Base-by-base conservation (phyloP, 495 filamentous ascomycete genomes). In the Niebla homalea region DNA sequence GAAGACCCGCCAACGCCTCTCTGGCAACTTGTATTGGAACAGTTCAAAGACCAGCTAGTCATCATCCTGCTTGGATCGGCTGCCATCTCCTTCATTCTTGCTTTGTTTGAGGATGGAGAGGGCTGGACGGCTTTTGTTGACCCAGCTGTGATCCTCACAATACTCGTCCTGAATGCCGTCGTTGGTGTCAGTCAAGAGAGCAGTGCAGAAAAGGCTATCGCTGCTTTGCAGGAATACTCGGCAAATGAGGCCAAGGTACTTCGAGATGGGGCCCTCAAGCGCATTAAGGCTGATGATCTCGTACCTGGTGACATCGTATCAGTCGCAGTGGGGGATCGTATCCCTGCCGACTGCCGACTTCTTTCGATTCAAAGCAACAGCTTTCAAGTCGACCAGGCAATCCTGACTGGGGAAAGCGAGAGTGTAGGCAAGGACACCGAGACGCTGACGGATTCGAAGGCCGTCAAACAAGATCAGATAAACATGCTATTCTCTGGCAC, bases 401-500 rank as follows among this genome's bases (percentile, higher is more conserved):
- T 99, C 60, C 74, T 99, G 62, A 99, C 93, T 2, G 93, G 93
- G 56, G 93, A 99, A 66, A 96, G 90, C 64, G 89, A 99, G 64
- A 97, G 92, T 65, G 93, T 97, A 37, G 76, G 80, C 55, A 99
- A 99, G 67, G 85, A 90, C 57, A 76, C 72, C 47, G 60, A 55
- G 12, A 71, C 72, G 6, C 70, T 97, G 51, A 71, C 77, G 51
- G 93, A 96, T 64, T 66, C 74, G 20, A 78, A 85, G 64, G 89
- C 92, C 21, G 93, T 99, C 47, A 90, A 94, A 68, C 93, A 99
- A 68, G 93, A 99, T 63, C 90, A 96, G 69, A 70, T 82, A 67
- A 99, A 97, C 65, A 95, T 94, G 79, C 76, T 99, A 18, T 99
- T 99, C 69, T 99, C 93, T 18, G 93, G 93, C 55, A 99, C 93